Evolutionary conservation across 192 early-diverging fungal genomes (phyloP).

Genomic region (Martensiomyces pterosporus): DNA sequence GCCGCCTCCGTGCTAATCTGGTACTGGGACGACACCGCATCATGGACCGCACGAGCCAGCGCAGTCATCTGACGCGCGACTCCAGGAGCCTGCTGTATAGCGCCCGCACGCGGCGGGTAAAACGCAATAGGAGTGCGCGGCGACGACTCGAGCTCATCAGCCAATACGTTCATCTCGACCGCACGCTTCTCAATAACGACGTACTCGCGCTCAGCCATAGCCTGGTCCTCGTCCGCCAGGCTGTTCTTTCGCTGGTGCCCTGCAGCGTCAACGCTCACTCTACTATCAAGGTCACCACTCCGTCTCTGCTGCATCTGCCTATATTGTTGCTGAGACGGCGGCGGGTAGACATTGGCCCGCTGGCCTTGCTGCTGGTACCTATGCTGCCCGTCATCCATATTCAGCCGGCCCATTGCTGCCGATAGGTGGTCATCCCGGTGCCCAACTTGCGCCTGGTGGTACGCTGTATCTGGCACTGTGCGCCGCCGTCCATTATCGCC

Average conservation of each 20-base stretch:
- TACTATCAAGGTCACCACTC: no score
- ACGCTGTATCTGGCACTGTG: no score
- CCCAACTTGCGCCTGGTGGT: no score
- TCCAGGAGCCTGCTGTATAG: slow-evolving; percentile 30
- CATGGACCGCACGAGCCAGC: slow-evolving; percentile 40
- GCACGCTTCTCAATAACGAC: slow-evolving; percentile 69
- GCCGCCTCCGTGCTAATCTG: slow-evolving; percentile 36
- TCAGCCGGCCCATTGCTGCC: no score
- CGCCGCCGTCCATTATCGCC: no score
- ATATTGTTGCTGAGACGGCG: background rate
- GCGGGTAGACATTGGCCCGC: no score
- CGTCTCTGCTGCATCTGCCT: no score
- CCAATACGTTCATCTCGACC: slow-evolving; percentile 70
- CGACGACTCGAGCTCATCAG: slow-evolving; percentile 60
- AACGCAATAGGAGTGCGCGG: slow-evolving; percentile 36
- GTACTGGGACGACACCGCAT: slow-evolving; percentile 40
- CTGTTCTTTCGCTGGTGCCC: slow-evolving; percentile 13
- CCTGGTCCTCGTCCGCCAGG: slow-evolving; percentile 49
- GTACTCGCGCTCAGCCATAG: slow-evolving; percentile 63
- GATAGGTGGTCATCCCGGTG: no score
- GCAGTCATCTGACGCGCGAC: slow-evolving; percentile 48
- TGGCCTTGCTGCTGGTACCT: no score
- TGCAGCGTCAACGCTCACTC: no score
- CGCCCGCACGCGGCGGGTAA: slow-evolving; percentile 39
- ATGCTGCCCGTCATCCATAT: no score